phyloP scores from a whole-genome alignment of 495 filamentous ascomycete genomes.

The Umbilicaria muhlenbergii region DNA sequence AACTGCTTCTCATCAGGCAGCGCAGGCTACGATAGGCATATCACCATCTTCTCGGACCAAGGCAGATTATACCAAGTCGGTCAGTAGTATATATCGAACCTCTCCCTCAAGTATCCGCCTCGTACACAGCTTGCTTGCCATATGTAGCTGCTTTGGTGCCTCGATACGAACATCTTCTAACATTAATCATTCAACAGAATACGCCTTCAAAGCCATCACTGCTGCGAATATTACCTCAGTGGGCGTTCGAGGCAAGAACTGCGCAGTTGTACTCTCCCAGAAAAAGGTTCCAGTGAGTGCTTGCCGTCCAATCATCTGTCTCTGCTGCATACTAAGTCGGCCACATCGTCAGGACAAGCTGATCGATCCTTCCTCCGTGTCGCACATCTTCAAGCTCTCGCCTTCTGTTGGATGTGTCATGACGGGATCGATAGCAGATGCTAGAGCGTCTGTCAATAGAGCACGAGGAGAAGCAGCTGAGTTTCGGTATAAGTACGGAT shows the following conservation, averaged over 20 bases:
- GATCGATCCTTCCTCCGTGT: constrained; percentile 92
- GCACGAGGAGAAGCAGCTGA: constrained; percentile 92
- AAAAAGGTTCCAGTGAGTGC: constrained; percentile 94
- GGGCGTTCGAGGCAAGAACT: constrained; percentile 89
- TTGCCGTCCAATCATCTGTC: background rate
- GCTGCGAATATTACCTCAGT: constrained; percentile 97
- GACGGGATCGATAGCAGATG: constrained; percentile 97
- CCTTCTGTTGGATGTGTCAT: constrained; percentile 95
- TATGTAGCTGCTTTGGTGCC: background rate
- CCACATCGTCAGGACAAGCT: constrained; percentile 65
- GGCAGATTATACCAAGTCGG: constrained; percentile 98
- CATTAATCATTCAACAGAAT: constrained; percentile 44
- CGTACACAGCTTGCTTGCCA: too few species aligned
- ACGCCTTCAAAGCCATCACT: constrained; percentile 99
- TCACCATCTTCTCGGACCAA: constrained; percentile 99
- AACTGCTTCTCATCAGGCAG: constrained; percentile 44
- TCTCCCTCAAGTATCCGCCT: too few species aligned
- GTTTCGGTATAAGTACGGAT: constrained; percentile 95
- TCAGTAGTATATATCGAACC: constrained; percentile 32
- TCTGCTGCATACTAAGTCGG: background rate
- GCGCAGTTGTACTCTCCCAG: constrained; percentile 92
- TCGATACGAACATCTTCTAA: background rate
- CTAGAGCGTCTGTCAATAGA: constrained; percentile 76
- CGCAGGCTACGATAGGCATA: constrained; percentile 94
- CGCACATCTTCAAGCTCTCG: constrained; percentile 92